Base-by-base conservation (phyloP, 257 asterid genomes). In the Coffea canephora region DNA sequence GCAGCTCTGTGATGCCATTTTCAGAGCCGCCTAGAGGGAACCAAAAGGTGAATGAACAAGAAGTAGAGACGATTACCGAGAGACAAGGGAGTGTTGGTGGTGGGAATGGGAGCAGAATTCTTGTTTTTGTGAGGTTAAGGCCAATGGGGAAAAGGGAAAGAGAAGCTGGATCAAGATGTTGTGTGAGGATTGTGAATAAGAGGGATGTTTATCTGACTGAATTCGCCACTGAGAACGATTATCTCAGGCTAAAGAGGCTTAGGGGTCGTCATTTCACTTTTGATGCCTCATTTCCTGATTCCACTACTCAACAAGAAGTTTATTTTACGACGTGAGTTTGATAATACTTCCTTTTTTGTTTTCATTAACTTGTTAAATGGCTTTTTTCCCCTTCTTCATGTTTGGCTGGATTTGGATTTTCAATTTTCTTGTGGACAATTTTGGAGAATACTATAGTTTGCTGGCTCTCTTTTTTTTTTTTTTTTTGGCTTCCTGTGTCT, bases 101-200 rank as follows among this genome's bases (percentile, higher is more conserved):
- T 23, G 64, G 77, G 45, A 83, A 74, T 6, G 86, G 84, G 54
- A 87, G 90, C 79, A 80, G 91, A 81, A 90, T 90, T 83, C 92
- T 89, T 80, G 94, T 87, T 74, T 90, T 90, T 79, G 94, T 90
- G 85, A 90, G 94, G 87, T 70, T 87, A 79, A 89, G 94, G 88
- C 94, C 94, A 25, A 83, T 83, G 85, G 84, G 77, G 48, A 90
- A 83, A 84, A 87, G 87, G 89, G 94, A 90, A 79, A 89, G 67
- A 70, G 91, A 88, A 59, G 86, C 87, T 70, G 94, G 92, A 73
- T 87, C 94, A 25, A 86, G 89, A 72, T 86, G 90, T 80, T 86
- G 90, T 73, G 91, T 90, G 61, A 82, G 80, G 78, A 87, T 87
- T 81, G 91, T 87, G 82, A 88, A 89, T 74, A 85, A 83, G 15